Evolutionary conservation across 768 basidiomycete genomes (phyloP), one percentile per base, ranked within the genome.

Genomic region (Boletus subcaerulescens): DNA sequence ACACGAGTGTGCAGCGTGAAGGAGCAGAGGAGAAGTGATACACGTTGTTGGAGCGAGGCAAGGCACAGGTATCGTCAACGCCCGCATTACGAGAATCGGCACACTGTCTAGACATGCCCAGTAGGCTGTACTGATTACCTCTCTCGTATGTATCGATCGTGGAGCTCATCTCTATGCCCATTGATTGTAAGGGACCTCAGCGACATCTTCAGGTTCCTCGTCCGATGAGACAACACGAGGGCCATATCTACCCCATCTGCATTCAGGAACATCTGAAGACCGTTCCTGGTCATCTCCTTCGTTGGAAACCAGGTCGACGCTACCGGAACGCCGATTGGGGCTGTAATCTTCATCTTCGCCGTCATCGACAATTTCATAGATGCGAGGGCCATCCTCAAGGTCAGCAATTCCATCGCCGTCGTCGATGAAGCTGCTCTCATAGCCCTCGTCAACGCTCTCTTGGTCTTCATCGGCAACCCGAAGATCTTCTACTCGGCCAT

Each of bases 391-490:
- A 5, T 55, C 55, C 41, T 47, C 33, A 40, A 35, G 2, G 8
- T 32, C 36, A n/a, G 12, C 45, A 18, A 47, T 48, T 14, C 62
- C 69, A 17, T 73, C 73, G 24, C 58, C 71, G 41, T 84, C 82
- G 40, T 83, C 81, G 47, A 85, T 83, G 60, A 84, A 84, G 64
- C 81, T 81, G 57, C 75, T 74, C 55, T 80, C 80, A 47, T 81
- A 83, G 13, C 65, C 74, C 17, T 71, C 76, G 0, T 76, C 75
- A 3, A 60, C 74, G 5, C 61, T 63, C 15, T 55, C 65, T 15
- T 63, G 63, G 7, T 48, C 55, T 15, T 63, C 64, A 7, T 48
- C 55, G 17, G 4, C 45, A 41, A 20, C 59, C 38, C 33, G 49
- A 55, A 42, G 50, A 42, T 35, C 51, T 10, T 41, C 55, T 40